Percentiles rank a stretch among this genome's conserved stretches.
phyloP scores from a whole-genome alignment of 441 rosid genomes.

The Eruca vesicaria region DNA sequence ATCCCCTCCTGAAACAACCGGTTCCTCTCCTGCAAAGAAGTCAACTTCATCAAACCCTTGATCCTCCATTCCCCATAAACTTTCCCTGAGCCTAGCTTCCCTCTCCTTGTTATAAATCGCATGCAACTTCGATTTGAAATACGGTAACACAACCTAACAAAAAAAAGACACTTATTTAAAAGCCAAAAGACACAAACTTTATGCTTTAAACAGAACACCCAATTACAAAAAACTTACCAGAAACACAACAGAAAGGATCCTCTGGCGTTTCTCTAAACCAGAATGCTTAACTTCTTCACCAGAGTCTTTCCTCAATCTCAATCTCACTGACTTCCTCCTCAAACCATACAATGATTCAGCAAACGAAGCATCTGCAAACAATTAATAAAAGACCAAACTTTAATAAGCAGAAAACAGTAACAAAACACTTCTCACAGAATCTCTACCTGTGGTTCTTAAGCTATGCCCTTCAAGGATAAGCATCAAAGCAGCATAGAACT shows the following conservation, averaged over 20 bases:
- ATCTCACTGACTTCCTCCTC: constrained; percentile 79
- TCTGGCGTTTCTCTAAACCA: constrained; percentile 77
- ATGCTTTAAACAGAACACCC: neutral
- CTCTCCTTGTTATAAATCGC: constrained; percentile 92
- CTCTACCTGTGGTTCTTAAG: constrained; percentile 86
- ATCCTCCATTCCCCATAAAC: constrained; percentile 88
- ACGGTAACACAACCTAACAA: constrained; percentile 88
- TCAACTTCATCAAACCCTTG: constrained; percentile 60
- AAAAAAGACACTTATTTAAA: constrained; percentile 6
- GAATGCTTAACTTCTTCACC: constrained; percentile 61
- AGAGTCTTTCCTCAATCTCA: constrained; percentile 52
- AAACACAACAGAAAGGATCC: constrained; percentile 72
- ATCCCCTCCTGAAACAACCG: constrained; percentile 47
- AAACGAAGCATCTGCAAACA: constrained; percentile 84
- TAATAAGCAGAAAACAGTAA: neutral
- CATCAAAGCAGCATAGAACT: constrained; percentile 88
- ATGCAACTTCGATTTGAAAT: constrained; percentile 87
- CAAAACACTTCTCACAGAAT: neutral
- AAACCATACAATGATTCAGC: constrained; percentile 93
- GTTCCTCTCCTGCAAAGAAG: constrained; percentile 45
- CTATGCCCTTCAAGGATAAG: constrained; percentile 91
- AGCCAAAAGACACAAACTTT: neutral
- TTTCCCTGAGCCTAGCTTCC: constrained; percentile 93
- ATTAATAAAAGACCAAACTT: neutral
- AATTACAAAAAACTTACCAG: neutral